phyloP scores from a whole-genome alignment of 306 rosid species.

The Cucumis melo region DNA sequence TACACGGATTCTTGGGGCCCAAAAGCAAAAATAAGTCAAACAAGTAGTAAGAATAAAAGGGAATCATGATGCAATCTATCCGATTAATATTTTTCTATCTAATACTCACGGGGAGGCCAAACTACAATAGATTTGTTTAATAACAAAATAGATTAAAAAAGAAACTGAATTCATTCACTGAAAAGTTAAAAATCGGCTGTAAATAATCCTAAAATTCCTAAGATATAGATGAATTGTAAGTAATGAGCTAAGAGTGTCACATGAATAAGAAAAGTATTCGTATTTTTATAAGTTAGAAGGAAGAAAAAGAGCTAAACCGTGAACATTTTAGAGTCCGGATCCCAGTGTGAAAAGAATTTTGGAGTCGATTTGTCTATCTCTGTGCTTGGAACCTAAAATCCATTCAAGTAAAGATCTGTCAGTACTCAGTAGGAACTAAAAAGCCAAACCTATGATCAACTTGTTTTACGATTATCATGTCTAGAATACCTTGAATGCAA shows the following conservation, averaged over 20 bases:
- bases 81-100: neutral
- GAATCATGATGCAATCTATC: neutral
- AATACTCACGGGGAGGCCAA: neutral
- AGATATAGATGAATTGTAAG: neutral
- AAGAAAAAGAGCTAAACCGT: slow-evolving; percentile 34
- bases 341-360: slow-evolving; percentile 96
- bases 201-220: neutral
- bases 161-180: neutral
- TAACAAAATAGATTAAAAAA: neutral
- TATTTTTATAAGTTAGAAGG: neutral
- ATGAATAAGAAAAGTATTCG: neutral
- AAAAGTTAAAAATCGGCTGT: neutral
- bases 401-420: neutral
- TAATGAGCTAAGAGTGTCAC: neutral
- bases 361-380: slow-evolving; percentile 92
- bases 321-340: slow-evolving; percentile 95
- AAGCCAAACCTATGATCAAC: neutral
- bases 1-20: neutral
- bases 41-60: no score
- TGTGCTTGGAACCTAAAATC: slow-evolving; percentile 79
- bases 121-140: neutral
- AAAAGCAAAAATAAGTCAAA: neutral
- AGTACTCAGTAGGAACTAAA: neutral
- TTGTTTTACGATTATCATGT: neutral
- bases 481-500: slow-evolving; percentile 71